Evolutionary conservation across 139 green algal species (phyloP).

Genomic region (Tetraselmis striata): DNA sequence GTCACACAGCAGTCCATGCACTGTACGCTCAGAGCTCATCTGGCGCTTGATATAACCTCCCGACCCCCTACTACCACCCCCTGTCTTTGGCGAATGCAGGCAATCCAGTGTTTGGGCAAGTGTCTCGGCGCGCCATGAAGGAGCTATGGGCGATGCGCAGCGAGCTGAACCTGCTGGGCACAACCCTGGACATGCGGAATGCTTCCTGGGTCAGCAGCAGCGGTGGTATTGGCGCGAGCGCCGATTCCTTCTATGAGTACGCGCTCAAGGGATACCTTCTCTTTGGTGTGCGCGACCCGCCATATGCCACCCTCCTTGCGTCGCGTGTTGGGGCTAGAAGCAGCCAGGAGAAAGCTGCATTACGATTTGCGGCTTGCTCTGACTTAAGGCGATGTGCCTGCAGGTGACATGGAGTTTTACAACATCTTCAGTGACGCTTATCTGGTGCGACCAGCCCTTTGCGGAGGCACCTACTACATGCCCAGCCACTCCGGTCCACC

Average conservation of each 20-base stretch:
- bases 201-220: conserved; percentile 14
- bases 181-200: background rate
- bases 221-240: conserved; percentile 40
- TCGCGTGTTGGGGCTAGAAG: too few relatives aligned
- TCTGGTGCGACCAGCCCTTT: too few relatives aligned
- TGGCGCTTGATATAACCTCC: too few relatives aligned
- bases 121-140: background rate
- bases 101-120: background rate
- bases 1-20: too few relatives aligned
- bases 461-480: too few relatives aligned
- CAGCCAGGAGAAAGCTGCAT: too few relatives aligned
- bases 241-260: conserved; percentile 56
- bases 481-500: too few relatives aligned
- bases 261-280: conserved; percentile 35
- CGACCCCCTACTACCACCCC: too few relatives aligned
- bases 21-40: too few relatives aligned
- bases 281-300: conserved; percentile 16
- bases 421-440: conserved; percentile 25
- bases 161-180: background rate
- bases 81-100: too few relatives aligned
- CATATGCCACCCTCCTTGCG: background rate
- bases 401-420: background rate
- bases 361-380: too few relatives aligned
- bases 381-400: too few relatives aligned
- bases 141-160: background rate